phyloP scores from a whole-genome alignment of 2,329 filamentous ascomycete genomes.

The Xylariaceae sp. region DNA sequence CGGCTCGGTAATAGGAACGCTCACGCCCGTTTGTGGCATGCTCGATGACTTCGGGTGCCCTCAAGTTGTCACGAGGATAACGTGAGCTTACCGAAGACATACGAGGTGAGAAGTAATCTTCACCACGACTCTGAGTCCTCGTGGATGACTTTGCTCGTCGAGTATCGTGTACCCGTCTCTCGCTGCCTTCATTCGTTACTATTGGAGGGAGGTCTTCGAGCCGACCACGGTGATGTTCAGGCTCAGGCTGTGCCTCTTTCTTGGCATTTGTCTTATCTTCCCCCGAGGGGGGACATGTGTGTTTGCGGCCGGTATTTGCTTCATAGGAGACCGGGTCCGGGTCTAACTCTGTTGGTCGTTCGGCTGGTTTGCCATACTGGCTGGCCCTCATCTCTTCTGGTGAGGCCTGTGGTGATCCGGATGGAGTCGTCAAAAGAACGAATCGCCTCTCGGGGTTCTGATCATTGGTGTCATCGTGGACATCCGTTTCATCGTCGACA shows the following conservation, averaged over 20 bases:
- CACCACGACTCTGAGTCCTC: slow-evolving; percentile 24
- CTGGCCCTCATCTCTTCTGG: slow-evolving; percentile 20
- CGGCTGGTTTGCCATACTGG: slow-evolving; percentile 19
- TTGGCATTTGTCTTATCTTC: slow-evolving; percentile 27
- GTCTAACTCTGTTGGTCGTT: slow-evolving; percentile 20
- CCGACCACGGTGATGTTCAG: slow-evolving; percentile 23
- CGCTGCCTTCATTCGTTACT: slow-evolving; percentile 24
- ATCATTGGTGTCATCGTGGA: slow-evolving; percentile 39
- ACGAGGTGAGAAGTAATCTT: slow-evolving; percentile 34
- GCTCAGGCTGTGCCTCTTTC: slow-evolving; percentile 22
- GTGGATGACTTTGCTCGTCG: slow-evolving; percentile 27
- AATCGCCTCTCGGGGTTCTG: slow-evolving; percentile 61
- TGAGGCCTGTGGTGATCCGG: slow-evolving; percentile 28
- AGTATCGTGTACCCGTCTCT: slow-evolving; percentile 19
- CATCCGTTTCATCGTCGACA: slow-evolving; percentile 30
- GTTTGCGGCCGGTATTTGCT: slow-evolving; percentile 42
- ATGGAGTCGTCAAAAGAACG: slow-evolving; percentile 46
- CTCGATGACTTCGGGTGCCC: slow-evolving; percentile 44
- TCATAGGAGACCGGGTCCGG: slow-evolving; percentile 31
- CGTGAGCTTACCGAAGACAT: slow-evolving; percentile 24
- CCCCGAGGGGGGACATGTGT: slow-evolving; percentile 28
- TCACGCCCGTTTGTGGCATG: slow-evolving; percentile 31
- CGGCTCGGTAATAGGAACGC: slow-evolving; percentile 28
- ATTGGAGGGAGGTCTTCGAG: slow-evolving; percentile 31
- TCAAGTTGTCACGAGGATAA: slow-evolving; percentile 35